Evolutionary conservation across 2,329 filamentous ascomycete species (phyloP), one percentile per base, ranked within the genome.

Genomic region (Xylariaceae sp.): DNA sequence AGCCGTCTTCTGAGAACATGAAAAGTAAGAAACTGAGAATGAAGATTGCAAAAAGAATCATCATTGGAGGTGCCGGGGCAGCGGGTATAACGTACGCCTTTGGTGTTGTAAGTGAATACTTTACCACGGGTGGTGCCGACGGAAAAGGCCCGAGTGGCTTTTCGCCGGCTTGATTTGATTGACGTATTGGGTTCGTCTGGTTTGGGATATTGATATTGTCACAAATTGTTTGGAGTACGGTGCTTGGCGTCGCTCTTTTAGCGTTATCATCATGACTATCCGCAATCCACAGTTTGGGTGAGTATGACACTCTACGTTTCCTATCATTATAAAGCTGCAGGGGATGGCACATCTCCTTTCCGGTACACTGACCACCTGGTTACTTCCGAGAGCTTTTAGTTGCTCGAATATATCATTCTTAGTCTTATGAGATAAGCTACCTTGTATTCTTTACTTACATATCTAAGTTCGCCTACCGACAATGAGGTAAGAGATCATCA

Each of bases 101-200:
- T 18, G 82, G 83, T 8, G 76, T 83, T 13, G 71, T 83, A n/a
- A 72, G 73, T 1, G 83, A 87, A 60, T 81, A 79, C 51, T 76
- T 84, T 53, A 74, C 70, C 41, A 80, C 74, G 0, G 76, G 77
- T 0, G 77, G 76, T 3, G 29, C 59, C 8, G 73, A 76, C 54
- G 75, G 75, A 2, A 65, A 62, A 49, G 76, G 70, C 1, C 68
- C 70, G 0, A 68, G 60, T 40, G 66, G 71, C 6, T 61, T 71
- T 22, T 72, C 39, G 18, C 55, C 51, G 4, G 40, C n/a, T n/a
- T 52, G 48, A 54, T 42, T 42, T 22, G 34, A 40, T 19, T 9
- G 19, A 13, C 39, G n/a, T 21, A 15, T 41, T 22, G 29, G 22
- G n/a, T 32, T 47, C 34, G 21, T 26, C n/a, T 15, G 32, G 22